Percentiles rank a stretch among this genome's conserved stretches.
phyloP scores from a whole-genome alignment of 768 basidiomycete genomes.

The Galerina marginata region DNA sequence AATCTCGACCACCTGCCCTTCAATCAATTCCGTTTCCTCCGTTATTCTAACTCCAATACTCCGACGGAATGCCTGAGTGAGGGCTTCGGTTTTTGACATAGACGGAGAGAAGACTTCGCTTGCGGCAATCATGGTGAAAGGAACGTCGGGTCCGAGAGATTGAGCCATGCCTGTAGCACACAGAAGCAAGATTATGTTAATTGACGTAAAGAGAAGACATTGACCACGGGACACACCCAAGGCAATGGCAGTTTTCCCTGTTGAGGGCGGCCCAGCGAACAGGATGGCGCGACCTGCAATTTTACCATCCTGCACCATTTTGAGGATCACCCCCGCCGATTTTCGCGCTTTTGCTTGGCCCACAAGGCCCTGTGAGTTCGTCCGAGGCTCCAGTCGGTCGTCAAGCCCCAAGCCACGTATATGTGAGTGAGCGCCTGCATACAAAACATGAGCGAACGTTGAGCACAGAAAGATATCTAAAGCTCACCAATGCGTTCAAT shows the following conservation, averaged over 20 bases:
- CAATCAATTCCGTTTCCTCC: slow-evolving; percentile 96
- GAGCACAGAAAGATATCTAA: slow-evolving; percentile 6
- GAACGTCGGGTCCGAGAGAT: slow-evolving; percentile 90
- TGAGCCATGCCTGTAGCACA: slow-evolving; percentile 90
- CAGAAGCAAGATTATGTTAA: not conserved
- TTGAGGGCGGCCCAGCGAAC: slow-evolving; percentile 96
- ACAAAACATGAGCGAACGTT: slow-evolving; percentile 7
- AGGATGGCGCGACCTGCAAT: slow-evolving; percentile 97
- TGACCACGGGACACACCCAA: slow-evolving; percentile 63
- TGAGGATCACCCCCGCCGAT: slow-evolving; percentile 96
- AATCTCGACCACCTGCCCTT: slow-evolving; percentile 98
- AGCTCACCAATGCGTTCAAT: slow-evolving; percentile 87
- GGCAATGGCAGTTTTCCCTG: slow-evolving; percentile 98
- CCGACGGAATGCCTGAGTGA: slow-evolving; percentile 94
- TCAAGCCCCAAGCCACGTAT: slow-evolving; percentile 96
- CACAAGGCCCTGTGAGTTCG: slow-evolving; percentile 93
- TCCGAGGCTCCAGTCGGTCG: slow-evolving; percentile 87
- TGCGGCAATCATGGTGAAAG: slow-evolving; percentile 97
- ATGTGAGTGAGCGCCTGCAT: slow-evolving; percentile 87
- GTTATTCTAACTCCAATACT: slow-evolving; percentile 98
- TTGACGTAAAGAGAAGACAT: not conserved
- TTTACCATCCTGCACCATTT: slow-evolving; percentile 96
- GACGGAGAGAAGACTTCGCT: slow-evolving; percentile 98
- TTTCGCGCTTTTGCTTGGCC: slow-evolving; percentile 96
- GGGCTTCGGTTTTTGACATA: slow-evolving; percentile 98